Evolutionary conservation across 495 filamentous ascomycete species (phyloP).

Genomic region (Penicillium daleae): DNA sequence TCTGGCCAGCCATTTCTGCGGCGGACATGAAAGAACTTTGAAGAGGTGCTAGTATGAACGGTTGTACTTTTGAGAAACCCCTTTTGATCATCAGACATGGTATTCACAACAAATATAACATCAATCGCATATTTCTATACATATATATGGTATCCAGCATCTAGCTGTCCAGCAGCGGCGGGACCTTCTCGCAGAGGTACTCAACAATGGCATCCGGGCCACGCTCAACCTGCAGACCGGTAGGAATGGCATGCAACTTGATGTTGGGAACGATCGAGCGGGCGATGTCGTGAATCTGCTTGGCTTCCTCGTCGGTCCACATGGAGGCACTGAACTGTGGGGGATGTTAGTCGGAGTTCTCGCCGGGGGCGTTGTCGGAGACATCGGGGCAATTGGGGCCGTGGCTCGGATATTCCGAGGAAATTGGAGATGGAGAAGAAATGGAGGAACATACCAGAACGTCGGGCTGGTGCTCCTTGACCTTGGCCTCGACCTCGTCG

Average conservation of each 20-base stretch:
- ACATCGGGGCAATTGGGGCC: not conserved
- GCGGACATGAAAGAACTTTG: not conserved
- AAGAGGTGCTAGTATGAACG: not conserved
- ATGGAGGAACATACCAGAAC: constrained; percentile 51
- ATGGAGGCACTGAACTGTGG: constrained; percentile 67
- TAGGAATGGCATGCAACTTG: constrained; percentile 63
- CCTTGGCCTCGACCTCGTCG: constrained; percentile 55
- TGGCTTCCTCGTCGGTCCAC: constrained; percentile 64
- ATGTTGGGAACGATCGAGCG: constrained; percentile 53
- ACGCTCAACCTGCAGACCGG: constrained; percentile 64
- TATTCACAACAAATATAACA: constrained; percentile 4
- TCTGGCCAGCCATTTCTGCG: too few relatives aligned
- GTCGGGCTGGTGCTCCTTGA: constrained; percentile 53
- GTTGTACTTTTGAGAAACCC: not conserved
- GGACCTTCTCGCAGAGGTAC: constrained; percentile 63
- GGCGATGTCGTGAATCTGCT: constrained; percentile 58
- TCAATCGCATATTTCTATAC: not conserved
- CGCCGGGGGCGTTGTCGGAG: not conserved
- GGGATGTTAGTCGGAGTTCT: constrained; percentile 7
- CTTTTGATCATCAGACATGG: not conserved
- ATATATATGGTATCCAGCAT: constrained; percentile 1
- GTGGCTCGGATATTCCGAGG: constrained; percentile 19
- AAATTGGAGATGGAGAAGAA: not conserved
- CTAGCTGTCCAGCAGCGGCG: constrained; percentile 50
- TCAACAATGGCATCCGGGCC: constrained; percentile 70